These are phyloP conservation scores for Calonectria leucothoes DNA, from an alignment of 2,329 filamentous ascomycete genomes.

Conservation along the genomic window DNA sequence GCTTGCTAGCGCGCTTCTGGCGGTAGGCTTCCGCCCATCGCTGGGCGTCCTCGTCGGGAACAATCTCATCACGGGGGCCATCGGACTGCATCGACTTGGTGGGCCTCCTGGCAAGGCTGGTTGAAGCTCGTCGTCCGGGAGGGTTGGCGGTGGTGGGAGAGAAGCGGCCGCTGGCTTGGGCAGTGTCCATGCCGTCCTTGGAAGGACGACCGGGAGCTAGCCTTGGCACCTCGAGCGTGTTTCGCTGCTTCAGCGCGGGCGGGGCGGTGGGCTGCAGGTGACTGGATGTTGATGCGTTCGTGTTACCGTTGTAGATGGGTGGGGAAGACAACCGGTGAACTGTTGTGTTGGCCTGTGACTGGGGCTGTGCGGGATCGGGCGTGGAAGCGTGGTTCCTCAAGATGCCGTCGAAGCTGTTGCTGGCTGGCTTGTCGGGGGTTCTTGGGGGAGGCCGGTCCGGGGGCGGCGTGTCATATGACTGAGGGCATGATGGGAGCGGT, in stretches of 20 bases:
- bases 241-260: slow-evolving; percentile 76
- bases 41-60: slow-evolving; percentile 89
- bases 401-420: slow-evolving; percentile 29
- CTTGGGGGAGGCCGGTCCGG: not conserved
- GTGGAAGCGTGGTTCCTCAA: slow-evolving; percentile 29
- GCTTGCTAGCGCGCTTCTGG: slow-evolving; percentile 90
- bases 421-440: slow-evolving; percentile 25
- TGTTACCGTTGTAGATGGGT: slow-evolving; percentile 61
- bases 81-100: slow-evolving; percentile 91
- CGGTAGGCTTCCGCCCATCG: slow-evolving; percentile 94
- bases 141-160: slow-evolving; percentile 73
- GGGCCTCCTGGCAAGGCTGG: slow-evolving; percentile 81
- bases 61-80: slow-evolving; percentile 82
- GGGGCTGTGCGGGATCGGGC: slow-evolving; percentile 41
- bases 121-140: slow-evolving; percentile 79
- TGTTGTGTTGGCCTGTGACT: slow-evolving; percentile 35
- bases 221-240: slow-evolving; percentile 90
- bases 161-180: slow-evolving; percentile 81
- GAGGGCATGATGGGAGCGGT: slow-evolving; percentile 37
- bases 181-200: slow-evolving; percentile 76
- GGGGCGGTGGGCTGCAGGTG: slow-evolving; percentile 58
- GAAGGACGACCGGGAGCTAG: slow-evolving; percentile 73
- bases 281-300: slow-evolving; percentile 59
- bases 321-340: slow-evolving; percentile 75
- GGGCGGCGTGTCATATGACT: slow-evolving; percentile 21